Evolutionary conservation across 2,329 filamentous ascomycete genomes (phyloP).

Genomic region (Diaporthe citri): DNA sequence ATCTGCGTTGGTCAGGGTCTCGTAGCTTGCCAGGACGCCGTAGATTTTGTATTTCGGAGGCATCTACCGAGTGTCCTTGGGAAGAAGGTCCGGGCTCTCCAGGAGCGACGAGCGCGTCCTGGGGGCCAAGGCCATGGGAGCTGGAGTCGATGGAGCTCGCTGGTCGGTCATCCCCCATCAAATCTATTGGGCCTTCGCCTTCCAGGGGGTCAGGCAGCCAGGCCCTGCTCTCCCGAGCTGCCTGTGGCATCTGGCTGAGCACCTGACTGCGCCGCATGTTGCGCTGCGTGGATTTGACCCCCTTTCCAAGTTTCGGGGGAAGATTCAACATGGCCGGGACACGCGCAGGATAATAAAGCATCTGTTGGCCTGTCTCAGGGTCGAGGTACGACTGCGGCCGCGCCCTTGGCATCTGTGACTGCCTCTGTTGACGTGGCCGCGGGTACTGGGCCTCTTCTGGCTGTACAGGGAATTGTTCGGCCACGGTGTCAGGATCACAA

Average conservation of each 20-base stretch:
- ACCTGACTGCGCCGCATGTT: slow-evolving; percentile 82
- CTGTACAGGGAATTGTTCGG: slow-evolving; percentile 42
- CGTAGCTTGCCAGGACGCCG: slow-evolving; percentile 47
- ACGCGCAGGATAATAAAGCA: slow-evolving; percentile 96
- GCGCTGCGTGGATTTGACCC: slow-evolving; percentile 69
- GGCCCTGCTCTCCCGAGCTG: slow-evolving; percentile 51
- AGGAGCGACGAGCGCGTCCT: slow-evolving; percentile 29
- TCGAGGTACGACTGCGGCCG: slow-evolving; percentile 71
- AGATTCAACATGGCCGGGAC: slow-evolving; percentile 95
- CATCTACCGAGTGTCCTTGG: slow-evolving; percentile 41
- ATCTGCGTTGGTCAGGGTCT: slow-evolving; percentile 54
- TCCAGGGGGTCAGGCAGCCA: slow-evolving; percentile 63
- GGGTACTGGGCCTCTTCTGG: slow-evolving; percentile 41
- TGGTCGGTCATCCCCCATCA: slow-evolving; percentile 28
- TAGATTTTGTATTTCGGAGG: slow-evolving; percentile 43
- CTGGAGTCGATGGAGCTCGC: slow-evolving; percentile 31
- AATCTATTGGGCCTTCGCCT: slow-evolving; percentile 46
- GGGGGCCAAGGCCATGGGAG: slow-evolving; percentile 33
- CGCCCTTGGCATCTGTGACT: slow-evolving; percentile 44
- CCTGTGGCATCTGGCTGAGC: slow-evolving; percentile 70
- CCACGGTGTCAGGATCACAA: slow-evolving; percentile 67
- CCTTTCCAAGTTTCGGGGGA: slow-evolving; percentile 86
- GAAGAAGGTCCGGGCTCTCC: slow-evolving; percentile 13
- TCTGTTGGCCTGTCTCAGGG: slow-evolving; percentile 77
- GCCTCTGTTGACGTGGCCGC: slow-evolving; percentile 41